Evolutionary conservation across 2,329 filamentous ascomycete species (phyloP), one percentile per base, ranked within the genome.

Genomic region (Fusarium sp.): DNA sequence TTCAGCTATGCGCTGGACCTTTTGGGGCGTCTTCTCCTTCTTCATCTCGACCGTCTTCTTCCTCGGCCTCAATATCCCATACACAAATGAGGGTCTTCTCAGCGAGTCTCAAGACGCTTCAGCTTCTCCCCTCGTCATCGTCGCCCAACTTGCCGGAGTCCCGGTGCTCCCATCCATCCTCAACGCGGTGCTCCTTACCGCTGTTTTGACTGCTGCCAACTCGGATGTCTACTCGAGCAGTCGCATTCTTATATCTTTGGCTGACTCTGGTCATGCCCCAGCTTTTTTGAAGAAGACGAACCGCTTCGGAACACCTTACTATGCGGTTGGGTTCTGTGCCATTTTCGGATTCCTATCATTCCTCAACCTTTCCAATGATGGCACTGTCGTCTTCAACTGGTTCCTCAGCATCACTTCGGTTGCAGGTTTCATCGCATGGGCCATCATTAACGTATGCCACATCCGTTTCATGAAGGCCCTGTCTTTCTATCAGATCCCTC

Each of bases 1-100:
- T 8, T 89, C 91, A 67, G 93, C 93, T 57, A 94, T 95, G 85
- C 92, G 91, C 80, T 87, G 94, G 62, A 95, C 92, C 73, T 95
- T 95, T 83, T 95, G 89, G 85, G 93, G 93, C 58, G 56, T 58
- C 11, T 83, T 94, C 71, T 85, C 95, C 84, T 95, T 95, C 86
- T 95, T 95, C 34, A 58, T 58, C 35, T 27, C 94, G 67, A 91
- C 89, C 25, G 92, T 95, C 32, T 87, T 95, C 61, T 87, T 95
- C 63, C 85, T 95, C 61, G 93, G 93, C 77, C 93, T 94, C 87
- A 87, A 92, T 54, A 91, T 95, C 3, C 92, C 92, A 1, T 95
- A 93, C 85, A 85, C 95, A 85, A 88, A 88, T 63, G 0, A 72
- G 0, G 81, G 88, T 0, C 89, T 94, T 4, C 81, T 84, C 20